Percentiles rank a stretch among this genome's conserved stretches.
phyloP scores from a whole-genome alignment of 371 early-diverging fungal genomes.

The Neoconidiobolus thromboides region DNA sequence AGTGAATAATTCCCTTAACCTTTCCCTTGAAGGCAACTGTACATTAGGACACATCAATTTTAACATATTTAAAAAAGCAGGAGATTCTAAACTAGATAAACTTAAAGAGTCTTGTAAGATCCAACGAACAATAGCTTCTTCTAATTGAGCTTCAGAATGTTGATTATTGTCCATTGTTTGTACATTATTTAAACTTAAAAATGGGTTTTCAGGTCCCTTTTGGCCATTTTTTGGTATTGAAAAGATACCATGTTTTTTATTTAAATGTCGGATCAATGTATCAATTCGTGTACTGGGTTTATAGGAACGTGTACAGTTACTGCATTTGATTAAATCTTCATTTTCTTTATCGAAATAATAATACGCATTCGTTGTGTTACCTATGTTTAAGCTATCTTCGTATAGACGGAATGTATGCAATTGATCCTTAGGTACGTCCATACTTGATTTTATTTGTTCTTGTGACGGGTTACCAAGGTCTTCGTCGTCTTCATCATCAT shows the following conservation, averaged over 20 bases:
- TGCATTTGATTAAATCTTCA: background rate
- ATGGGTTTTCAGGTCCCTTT: background rate
- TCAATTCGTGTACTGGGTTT: slow-evolving; percentile 1
- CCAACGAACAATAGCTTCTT: slow-evolving; percentile 1
- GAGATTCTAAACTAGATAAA: background rate
- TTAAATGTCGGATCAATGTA: slow-evolving; percentile 1
- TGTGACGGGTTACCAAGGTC: no score
- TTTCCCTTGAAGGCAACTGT: background rate
- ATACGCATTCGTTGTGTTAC: background rate
- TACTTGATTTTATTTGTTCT: no score
- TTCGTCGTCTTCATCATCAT: no score
- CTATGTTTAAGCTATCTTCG: no score
- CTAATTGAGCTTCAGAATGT: background rate
- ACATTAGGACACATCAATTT: background rate
- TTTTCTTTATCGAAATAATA: background rate
- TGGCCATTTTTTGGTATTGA: no score
- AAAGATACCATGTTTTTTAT: slow-evolving; percentile 1
- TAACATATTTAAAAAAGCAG: background rate
- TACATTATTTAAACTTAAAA: background rate
- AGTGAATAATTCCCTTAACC: background rate
- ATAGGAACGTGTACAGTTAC: background rate
- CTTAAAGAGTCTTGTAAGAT: background rate
- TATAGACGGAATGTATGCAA: no score
- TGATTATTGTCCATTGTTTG: background rate
- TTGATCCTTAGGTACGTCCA: no score